A percentile compares a stretch with the other conserved stretches of the same genome.
These are phyloP conservation scores for Cucurbitaria berberidis DNA, from an alignment of 2,329 filamentous ascomycete genomes.

Conservation along the genomic window DNA sequence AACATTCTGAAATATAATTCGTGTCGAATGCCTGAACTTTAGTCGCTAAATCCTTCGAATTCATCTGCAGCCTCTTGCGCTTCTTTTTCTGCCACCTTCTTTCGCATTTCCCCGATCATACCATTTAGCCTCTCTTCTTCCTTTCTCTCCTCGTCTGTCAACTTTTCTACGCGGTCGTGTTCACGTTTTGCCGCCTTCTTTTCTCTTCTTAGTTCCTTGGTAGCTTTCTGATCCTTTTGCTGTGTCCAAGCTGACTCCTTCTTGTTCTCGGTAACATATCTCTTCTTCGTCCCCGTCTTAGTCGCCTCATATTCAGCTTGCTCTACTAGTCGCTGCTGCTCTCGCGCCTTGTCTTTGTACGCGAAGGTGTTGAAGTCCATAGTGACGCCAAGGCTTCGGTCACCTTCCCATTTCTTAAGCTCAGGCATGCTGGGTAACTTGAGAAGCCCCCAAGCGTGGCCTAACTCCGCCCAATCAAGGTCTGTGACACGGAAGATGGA, in stretches of 20 bases:
- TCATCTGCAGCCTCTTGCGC: slow-evolving; percentile 34
- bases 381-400: slow-evolving; percentile 49
- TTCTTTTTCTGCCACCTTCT: slow-evolving; percentile 34
- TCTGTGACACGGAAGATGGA: slow-evolving; percentile 87
- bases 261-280: slow-evolving; percentile 33
- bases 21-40: background rate
- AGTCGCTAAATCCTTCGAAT: slow-evolving; percentile 48
- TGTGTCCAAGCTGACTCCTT: slow-evolving; percentile 44
- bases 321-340: slow-evolving; percentile 48
- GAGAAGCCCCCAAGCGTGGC: slow-evolving; percentile 82
- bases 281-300: slow-evolving; percentile 30
- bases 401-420: slow-evolving; percentile 56
- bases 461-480: slow-evolving; percentile 84
- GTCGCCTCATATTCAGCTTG: slow-evolving; percentile 35
- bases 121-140: slow-evolving; percentile 44
- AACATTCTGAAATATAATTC: background rate
- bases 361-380: slow-evolving; percentile 50
- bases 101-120: slow-evolving; percentile 39
- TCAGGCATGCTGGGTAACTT: slow-evolving; percentile 95
- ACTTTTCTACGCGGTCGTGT: slow-evolving; percentile 31
- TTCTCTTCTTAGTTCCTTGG: slow-evolving; percentile 41
- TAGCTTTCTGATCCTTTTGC: slow-evolving; percentile 44
- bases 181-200: slow-evolving; percentile 44
- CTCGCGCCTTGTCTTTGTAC: slow-evolving; percentile 55
- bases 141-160: slow-evolving; percentile 37